These are phyloP conservation scores for Prillingera fragicola DNA, from an alignment of 1,284 basidiomycete species.

Conservation along the genomic window DNA sequence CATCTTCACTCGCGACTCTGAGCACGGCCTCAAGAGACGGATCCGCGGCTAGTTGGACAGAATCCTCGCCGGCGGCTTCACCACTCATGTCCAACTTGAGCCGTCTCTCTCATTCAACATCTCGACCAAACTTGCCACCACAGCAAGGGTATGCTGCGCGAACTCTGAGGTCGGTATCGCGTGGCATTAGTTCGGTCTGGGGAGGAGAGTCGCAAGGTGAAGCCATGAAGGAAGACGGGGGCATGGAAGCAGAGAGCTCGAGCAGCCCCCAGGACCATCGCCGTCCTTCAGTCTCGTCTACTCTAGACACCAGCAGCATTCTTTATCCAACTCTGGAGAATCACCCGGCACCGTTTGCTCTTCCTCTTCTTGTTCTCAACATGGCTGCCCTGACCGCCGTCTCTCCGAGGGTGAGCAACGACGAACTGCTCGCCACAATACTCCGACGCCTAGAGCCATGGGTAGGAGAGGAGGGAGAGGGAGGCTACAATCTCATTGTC, in stretches of 20 bases:
- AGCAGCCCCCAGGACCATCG: not conserved
- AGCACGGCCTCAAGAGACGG: not conserved
- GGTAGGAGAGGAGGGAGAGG: constrained; percentile 35
- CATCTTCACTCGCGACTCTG: not conserved
- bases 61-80: too few relatives aligned
- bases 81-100: constrained; percentile 19
- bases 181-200: too few relatives aligned
- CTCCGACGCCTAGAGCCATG: constrained; percentile 31
- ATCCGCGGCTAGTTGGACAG: too few relatives aligned
- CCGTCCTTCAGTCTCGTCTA: not conserved
- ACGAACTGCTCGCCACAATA: constrained; percentile 26
- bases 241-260: too few relatives aligned
- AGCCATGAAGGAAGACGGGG: too few relatives aligned
- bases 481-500: constrained; percentile 35
- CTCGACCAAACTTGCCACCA: constrained; percentile 17
- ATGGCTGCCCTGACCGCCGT: constrained; percentile 21
- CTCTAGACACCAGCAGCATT: constrained; percentile 7
- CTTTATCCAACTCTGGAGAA: constrained; percentile 16
- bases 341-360: constrained; percentile 11
- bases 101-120: constrained; percentile 19
- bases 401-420: constrained; percentile 20
- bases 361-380: constrained; percentile 29
- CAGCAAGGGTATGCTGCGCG: constrained; percentile 5
- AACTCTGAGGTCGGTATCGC: constrained; percentile 7
- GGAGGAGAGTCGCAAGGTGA: too few relatives aligned